Percentiles rank a stretch among this genome's conserved stretches.
Conservation (phyloP, 176 grass and related monocot species). For the Echinochloa phyllopogon region DNA sequence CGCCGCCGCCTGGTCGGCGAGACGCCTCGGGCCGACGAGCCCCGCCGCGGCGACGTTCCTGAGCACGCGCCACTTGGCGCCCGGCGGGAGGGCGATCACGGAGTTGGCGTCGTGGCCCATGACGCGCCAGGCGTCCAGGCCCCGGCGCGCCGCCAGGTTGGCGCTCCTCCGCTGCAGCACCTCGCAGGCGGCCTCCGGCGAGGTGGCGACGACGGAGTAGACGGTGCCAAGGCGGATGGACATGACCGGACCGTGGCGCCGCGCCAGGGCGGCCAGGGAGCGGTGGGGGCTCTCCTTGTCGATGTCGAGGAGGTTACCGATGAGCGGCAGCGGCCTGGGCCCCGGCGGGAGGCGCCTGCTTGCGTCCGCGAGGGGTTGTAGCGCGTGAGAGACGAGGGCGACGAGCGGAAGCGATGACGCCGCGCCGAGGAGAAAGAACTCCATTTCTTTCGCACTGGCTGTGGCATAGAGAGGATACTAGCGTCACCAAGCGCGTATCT, state of each 20-base stretch:
- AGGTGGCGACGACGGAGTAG: neutral
- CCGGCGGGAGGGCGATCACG: constrained; percentile 18
- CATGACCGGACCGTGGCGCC: constrained; percentile 13
- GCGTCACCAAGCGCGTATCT: too few relatives aligned
- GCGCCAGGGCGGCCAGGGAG: neutral
- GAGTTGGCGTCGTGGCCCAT: constrained; percentile 8
- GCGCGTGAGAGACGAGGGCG: too few relatives aligned
- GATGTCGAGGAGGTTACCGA: constrained; percentile 28
- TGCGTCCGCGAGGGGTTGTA: too few relatives aligned
- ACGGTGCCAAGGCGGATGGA: constrained; percentile 12
- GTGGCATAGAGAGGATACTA: too few relatives aligned
- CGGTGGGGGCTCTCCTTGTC: neutral
- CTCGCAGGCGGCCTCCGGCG: neutral
- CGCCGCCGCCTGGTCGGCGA: neutral
- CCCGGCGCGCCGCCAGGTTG: neutral
- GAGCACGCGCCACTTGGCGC: constrained; percentile 16
- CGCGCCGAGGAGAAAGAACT: too few relatives aligned
- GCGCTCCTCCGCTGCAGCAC: neutral
- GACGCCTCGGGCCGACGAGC: neutral
- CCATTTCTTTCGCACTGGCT: too few relatives aligned
- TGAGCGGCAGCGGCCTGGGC: constrained; percentile 11
- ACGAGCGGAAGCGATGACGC: too few relatives aligned
- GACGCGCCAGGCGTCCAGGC: constrained; percentile 9
- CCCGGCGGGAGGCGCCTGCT: neutral
- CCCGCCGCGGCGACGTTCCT: neutral